These are phyloP conservation scores for Pezicula rhizophila DNA, from an alignment of 2,329 filamentous ascomycete species.

Conservation along the genomic window DNA sequence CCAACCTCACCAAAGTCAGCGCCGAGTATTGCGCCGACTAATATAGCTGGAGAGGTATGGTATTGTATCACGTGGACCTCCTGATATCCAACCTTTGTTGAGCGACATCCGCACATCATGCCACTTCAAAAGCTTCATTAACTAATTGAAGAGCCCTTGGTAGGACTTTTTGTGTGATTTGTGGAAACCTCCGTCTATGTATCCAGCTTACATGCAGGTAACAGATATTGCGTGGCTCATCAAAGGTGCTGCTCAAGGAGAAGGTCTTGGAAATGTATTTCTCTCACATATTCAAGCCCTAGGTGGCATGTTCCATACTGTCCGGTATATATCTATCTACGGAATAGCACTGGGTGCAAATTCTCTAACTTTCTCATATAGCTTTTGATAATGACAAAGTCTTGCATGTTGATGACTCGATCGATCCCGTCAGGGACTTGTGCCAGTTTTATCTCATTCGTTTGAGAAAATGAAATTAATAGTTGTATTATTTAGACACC, in stretches of 20 bases:
- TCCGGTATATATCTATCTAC: constrained; percentile 25
- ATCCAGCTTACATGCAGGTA: constrained; percentile 38
- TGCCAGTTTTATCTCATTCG: constrained; percentile 22
- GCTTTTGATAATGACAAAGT: constrained; percentile 41
- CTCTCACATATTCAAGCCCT: constrained; percentile 40
- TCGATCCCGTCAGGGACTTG: constrained; percentile 38
- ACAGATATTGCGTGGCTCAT: constrained; percentile 41
- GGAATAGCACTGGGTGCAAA: background rate
- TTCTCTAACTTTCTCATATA: constrained; percentile 8
- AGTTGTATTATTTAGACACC: constrained; percentile 23
- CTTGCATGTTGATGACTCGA: constrained; percentile 40
- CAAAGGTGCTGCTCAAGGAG: constrained; percentile 37
- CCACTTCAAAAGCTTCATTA: background rate
- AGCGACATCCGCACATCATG: no score
- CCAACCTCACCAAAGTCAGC: no score
- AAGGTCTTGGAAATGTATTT: constrained; percentile 39
- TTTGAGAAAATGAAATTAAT: background rate
- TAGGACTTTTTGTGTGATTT: constrained; percentile 39
- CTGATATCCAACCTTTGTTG: no score
- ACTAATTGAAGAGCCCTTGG: constrained; percentile 1
- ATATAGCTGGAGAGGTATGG: no score
- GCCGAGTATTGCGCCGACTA: no score
- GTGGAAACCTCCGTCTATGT: constrained; percentile 40
- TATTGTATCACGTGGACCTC: no score
- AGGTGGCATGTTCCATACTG: constrained; percentile 40